Conservation (phyloP, 23 red algal species). For the Gracilariopsis chorda region DNA sequence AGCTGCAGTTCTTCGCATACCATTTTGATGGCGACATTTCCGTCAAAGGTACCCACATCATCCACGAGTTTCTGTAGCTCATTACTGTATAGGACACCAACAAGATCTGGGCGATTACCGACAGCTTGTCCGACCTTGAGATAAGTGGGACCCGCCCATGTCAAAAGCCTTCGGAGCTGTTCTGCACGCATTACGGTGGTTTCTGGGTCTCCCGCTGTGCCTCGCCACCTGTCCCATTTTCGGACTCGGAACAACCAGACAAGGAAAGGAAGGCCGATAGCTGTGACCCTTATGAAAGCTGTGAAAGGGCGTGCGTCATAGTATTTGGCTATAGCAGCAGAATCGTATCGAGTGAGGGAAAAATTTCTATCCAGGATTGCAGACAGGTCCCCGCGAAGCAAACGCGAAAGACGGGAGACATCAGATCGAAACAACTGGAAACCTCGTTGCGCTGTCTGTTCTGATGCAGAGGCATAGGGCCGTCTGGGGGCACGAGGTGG, state of each 20-base stretch:
- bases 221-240: conserved; percentile 28
- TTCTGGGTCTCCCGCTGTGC: not conserved
- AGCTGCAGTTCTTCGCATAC: conserved; percentile 64
- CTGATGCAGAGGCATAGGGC: conserved; percentile 8
- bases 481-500: not conserved
- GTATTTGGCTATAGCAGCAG: conserved; percentile 41
- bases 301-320: conserved; percentile 62
- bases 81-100: conserved; percentile 67
- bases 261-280: conserved; percentile 63
- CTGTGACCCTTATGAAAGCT: conserved; percentile 19
- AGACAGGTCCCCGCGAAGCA: conserved; percentile 53
- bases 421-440: conserved; percentile 45
- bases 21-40: conserved; percentile 48
- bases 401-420: conserved; percentile 30
- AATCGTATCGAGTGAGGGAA: conserved; percentile 44
- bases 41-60: conserved; percentile 81
- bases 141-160: conserved; percentile 62
- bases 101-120: conserved; percentile 83
- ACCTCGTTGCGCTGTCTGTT: conserved; percentile 20
- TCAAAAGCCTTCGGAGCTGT: conserved; percentile 60
- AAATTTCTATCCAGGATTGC: conserved; percentile 22
- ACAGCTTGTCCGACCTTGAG: conserved; percentile 90
- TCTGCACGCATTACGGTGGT: conserved; percentile 34
- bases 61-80: conserved; percentile 87
- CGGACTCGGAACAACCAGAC: conserved; percentile 62